Percentiles rank a stretch among this genome's conserved stretches.
Evolutionary conservation across 176 grass and related monocot species (phyloP).

Genomic region (Poa annua): DNA sequence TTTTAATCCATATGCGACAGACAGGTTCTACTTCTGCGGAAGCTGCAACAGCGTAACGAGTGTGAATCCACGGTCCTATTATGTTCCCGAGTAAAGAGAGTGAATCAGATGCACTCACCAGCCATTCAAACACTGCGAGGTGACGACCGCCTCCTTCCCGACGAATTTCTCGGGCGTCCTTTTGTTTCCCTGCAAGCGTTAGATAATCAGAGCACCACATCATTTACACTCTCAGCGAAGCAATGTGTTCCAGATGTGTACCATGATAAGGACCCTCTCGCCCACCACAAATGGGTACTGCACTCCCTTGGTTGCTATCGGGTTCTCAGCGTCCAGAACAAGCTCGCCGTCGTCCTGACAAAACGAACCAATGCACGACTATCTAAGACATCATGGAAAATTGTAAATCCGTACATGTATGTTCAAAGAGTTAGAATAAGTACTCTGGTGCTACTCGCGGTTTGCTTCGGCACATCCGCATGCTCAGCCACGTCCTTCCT

Average conservation of each 20-base stretch:
- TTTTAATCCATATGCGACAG: not conserved
- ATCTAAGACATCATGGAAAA: not conserved
- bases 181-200: slow-evolving; percentile 68
- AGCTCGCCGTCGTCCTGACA: slow-evolving; percentile 57
- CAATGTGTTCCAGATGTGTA: slow-evolving; percentile 26
- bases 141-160: slow-evolving; percentile 75
- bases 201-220: slow-evolving; percentile 3
- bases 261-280: slow-evolving; percentile 75
- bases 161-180: slow-evolving; percentile 82
- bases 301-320: slow-evolving; percentile 50
- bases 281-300: slow-evolving; percentile 79
- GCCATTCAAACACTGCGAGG: slow-evolving; percentile 84
- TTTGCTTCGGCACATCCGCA: slow-evolving; percentile 44
- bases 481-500: slow-evolving; percentile 69
- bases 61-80: not conserved
- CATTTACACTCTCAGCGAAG: not conserved
- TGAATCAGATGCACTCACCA: slow-evolving; percentile 47
- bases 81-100: not conserved
- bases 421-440: not conserved
- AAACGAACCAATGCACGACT: not conserved
- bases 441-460: slow-evolving; percentile 51
- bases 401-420: not conserved
- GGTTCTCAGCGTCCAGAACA: slow-evolving; percentile 44
- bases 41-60: not conserved
- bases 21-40: not conserved